Base-by-base conservation (phyloP, 805 yeast genomes). In the Myxozyma monticola region DNA sequence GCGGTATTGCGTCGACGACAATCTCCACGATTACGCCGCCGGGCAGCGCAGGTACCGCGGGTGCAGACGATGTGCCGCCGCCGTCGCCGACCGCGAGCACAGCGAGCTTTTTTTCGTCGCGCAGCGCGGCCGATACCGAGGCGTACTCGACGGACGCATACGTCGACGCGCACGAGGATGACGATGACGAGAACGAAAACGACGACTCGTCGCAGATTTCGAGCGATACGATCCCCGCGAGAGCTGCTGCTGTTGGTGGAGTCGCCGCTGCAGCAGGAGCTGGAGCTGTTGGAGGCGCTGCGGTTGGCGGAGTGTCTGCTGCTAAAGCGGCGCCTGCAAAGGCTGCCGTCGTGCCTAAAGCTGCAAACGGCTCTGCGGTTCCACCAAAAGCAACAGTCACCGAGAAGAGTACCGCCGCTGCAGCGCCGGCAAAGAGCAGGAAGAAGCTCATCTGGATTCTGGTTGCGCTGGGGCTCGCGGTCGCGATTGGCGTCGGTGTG, bases 401-500 rank as follows among this genome's bases (percentile, higher is more conserved):
- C 12, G 49, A 21, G 21, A 14, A 25, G 22, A 33, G 15, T 18
- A 12, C 37, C 30, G 31, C 37, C 14, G 46, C 31, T 28, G 9
- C 31, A 9, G 31, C 31, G 14, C 14, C 14, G 14, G 12, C 31
- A 28, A 9, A 14, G 20, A n/a, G 25, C 8, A n/a, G 14, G 37
- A 29, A 30, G 21, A 14, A 1, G 22, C 3, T 42, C 37, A 14
- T 42, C 20, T 15, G 22, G 5, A 20, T 33, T 21, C 20, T 1
- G 4, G 3, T 46, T 8, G 42, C 40, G 8, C 22, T 53, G n/a
- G 38, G 49, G 18, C 31, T 53, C 15, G 55, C 47, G 4, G 34
- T 53, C 20, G 57, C 57, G 4, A 53, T 53, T 37, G 57, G 57
- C 15, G 57, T 53, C 15, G 57, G 55, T 26, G 57, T 53, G 26